Evolutionary conservation across 371 early-diverging fungal species (phyloP).

Genomic region (Phascolomyces articulosus): DNA sequence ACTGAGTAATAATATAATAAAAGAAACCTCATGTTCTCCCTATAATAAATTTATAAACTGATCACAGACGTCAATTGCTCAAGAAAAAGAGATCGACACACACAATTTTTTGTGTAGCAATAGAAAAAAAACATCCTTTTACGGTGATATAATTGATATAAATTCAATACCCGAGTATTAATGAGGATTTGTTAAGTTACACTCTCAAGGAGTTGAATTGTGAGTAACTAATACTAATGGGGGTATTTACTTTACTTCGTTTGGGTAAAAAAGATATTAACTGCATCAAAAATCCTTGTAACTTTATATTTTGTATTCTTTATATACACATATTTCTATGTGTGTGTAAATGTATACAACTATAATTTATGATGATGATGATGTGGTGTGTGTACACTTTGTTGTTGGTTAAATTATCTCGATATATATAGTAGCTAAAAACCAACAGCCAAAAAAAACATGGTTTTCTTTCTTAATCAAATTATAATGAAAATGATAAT

Average conservation of each 20-base stretch:
- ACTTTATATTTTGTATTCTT: background rate
- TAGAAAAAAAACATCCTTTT: slow-evolving; percentile 1
- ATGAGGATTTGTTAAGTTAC: background rate
- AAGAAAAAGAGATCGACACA: slow-evolving; percentile 4
- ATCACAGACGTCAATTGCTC: slow-evolving; percentile 3
- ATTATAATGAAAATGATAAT: too few species aligned
- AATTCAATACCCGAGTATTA: background rate
- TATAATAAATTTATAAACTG: background rate
- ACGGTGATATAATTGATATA: background rate
- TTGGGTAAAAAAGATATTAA: background rate
- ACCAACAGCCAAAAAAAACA: too few species aligned
- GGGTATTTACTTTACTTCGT: background rate
- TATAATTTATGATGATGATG: too few species aligned
- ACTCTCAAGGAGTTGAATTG: background rate
- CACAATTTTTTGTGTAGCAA: background rate
- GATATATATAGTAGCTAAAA: too few species aligned
- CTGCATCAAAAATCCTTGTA: background rate
- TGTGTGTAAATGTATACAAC: too few species aligned
- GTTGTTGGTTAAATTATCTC: too few species aligned
- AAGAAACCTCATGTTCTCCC: background rate
- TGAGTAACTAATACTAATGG: background rate
- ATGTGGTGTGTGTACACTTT: too few species aligned
- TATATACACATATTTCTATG: too few species aligned
- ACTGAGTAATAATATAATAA: background rate
- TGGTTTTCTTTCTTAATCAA: too few species aligned